These are phyloP conservation scores for Phytopythium aichiense DNA, from an alignment of 352 stramenopile genomes.

Conservation along the genomic window DNA sequence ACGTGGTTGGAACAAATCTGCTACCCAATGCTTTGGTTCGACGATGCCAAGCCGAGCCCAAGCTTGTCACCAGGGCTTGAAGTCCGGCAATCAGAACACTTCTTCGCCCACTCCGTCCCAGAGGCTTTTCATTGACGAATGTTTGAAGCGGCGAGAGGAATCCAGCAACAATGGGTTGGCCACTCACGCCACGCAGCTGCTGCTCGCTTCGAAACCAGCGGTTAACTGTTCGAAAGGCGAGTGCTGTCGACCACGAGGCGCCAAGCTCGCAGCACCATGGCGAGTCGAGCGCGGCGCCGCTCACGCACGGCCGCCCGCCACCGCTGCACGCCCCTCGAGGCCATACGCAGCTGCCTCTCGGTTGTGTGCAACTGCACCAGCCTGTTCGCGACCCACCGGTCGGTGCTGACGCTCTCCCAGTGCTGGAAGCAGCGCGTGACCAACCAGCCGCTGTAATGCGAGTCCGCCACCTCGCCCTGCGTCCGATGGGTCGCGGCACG, in stretches of 20 bases:
- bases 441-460: conserved; percentile 11
- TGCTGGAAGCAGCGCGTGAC: conserved; percentile 19
- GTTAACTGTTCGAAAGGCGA: neutral
- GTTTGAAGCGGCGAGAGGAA: no score
- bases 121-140: no score
- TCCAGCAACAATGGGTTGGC: no score
- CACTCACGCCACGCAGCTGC: no score
- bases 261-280: conserved; percentile 11
- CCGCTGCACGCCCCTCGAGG: conserved; percentile 5
- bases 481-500: conserved; percentile 2
- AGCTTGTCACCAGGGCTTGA: no score
- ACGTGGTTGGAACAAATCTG: no score
- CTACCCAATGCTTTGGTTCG: no score
- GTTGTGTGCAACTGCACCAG: conserved; percentile 26
- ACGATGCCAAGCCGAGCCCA: no score
- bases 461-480: conserved; percentile 10
- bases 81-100: no score
- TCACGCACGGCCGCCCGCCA: conserved; percentile 7
- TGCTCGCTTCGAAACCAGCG: no score
- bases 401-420: conserved; percentile 52
- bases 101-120: no score
- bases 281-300: neutral
- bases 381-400: conserved; percentile 29
- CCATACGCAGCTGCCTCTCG: conserved; percentile 8
- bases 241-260: neutral